phyloP scores from a whole-genome alignment of 2,329 filamentous ascomycete species.

The Pezicula carpinea region DNA sequence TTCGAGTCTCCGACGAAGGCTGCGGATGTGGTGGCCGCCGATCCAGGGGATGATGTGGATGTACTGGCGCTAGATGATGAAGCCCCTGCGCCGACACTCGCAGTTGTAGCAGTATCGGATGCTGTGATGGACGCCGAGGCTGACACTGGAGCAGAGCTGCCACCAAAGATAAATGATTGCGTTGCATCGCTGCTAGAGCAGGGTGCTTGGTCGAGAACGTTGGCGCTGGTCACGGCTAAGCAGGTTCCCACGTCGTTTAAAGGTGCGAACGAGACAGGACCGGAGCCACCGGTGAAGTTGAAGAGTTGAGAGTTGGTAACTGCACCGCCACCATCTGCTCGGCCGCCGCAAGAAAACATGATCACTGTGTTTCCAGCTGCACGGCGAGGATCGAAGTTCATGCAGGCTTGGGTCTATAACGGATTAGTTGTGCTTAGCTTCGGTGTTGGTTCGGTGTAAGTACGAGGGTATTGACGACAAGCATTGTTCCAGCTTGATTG shows the following conservation, averaged over 20 bases:
- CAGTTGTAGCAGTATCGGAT: neutral
- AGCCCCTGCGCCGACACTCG: neutral
- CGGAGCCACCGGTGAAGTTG: slow-evolving; percentile 37
- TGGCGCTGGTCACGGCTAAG: slow-evolving; percentile 37
- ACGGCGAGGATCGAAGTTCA: slow-evolving; percentile 53
- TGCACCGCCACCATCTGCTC: slow-evolving; percentile 47
- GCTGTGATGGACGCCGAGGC: slow-evolving; percentile 1
- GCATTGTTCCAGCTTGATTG: slow-evolving; percentile 38
- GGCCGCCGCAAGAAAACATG: slow-evolving; percentile 54
- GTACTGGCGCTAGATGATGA: slow-evolving; percentile 1
- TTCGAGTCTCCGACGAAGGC: neutral
- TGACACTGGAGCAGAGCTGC: slow-evolving; percentile 2
- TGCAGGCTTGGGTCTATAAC: slow-evolving; percentile 47
- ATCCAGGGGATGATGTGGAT: slow-evolving; percentile 1
- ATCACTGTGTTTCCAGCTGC: slow-evolving; percentile 43
- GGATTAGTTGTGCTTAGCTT: slow-evolving; percentile 2
- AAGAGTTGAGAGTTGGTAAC: slow-evolving; percentile 50
- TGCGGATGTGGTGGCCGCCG: slow-evolving; percentile 4
- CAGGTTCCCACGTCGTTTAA: slow-evolving; percentile 42
- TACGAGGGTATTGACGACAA: slow-evolving; percentile 50
- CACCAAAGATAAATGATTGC: slow-evolving; percentile 38
- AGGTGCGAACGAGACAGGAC: slow-evolving; percentile 40
- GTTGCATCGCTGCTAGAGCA: slow-evolving; percentile 36
- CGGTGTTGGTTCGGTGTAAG: slow-evolving; percentile 7
- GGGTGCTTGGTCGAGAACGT: slow-evolving; percentile 37